Percentiles rank a stretch among this genome's conserved stretches.
Evolutionary conservation across 257 asterid species (phyloP).

Genomic region (Salvia hispanica): DNA sequence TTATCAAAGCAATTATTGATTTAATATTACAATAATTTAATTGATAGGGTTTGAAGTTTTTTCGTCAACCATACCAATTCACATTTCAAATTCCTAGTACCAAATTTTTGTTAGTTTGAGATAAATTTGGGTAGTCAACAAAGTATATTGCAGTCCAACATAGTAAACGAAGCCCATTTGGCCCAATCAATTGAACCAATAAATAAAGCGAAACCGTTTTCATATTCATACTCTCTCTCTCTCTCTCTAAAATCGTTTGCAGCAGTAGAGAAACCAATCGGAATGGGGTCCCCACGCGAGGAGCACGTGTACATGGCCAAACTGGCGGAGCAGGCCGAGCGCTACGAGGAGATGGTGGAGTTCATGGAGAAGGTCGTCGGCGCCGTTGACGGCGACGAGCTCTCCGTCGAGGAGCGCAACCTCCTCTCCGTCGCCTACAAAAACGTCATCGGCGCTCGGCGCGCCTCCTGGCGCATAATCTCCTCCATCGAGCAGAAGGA

Average conservation of each 20-base stretch:
- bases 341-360: conserved; percentile 92
- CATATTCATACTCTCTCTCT: background rate
- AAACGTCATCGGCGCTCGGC: conserved; percentile 60
- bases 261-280: conserved; percentile 27
- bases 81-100: too few species aligned
- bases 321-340: conserved; percentile 92
- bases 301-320: conserved; percentile 88
- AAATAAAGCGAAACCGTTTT: conserved; percentile 16
- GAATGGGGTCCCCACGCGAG: conserved; percentile 78
- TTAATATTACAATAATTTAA: too few species aligned
- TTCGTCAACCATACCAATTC: too few species aligned
- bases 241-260: conserved; percentile 17
- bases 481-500: conserved; percentile 63
- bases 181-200: too few species aligned
- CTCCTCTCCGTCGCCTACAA: conserved; percentile 60
- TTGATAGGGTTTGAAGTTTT: too few species aligned
- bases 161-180: too few species aligned
- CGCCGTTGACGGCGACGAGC: conserved; percentile 62
- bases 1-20: too few species aligned
- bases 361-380: conserved; percentile 89
- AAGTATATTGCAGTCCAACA: too few species aligned
- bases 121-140: too few species aligned
- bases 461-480: conserved; percentile 59
- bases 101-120: too few species aligned
- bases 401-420: conserved; percentile 60